Evolutionary conservation across 108 stramenopile species (phyloP).

Genomic region (Aurantiochytrium sp.): DNA sequence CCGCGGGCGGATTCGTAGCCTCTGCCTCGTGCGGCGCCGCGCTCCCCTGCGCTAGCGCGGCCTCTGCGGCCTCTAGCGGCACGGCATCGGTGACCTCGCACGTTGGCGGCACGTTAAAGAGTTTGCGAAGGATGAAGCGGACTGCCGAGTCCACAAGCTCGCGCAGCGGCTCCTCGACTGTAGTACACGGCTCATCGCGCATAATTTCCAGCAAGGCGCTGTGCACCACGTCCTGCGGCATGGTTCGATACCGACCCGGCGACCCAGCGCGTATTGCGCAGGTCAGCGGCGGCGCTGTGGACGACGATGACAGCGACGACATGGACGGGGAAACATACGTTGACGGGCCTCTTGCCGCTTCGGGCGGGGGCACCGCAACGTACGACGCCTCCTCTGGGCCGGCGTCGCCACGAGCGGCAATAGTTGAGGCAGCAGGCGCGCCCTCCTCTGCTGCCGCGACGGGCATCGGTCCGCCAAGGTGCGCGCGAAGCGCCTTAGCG

Average conservation of each 20-base stretch:
- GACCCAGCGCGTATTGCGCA: neutral
- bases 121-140: conserved; percentile 11
- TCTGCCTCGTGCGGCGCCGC: neutral
- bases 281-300: neutral
- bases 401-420: neutral
- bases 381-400: no score
- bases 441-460: no score
- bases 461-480: no score
- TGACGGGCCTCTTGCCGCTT: no score
- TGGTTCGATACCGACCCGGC: neutral
- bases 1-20: no score
- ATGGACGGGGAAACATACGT: no score
- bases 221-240: neutral
- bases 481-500: neutral
- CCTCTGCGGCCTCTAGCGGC: neutral
- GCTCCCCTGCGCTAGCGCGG: neutral
- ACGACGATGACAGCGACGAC: no score
- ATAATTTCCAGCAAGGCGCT: neutral
- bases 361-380: no score
- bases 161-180: neutral
- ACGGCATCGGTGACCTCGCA: neutral
- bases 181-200: neutral
- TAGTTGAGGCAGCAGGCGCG: no score
- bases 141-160: neutral
- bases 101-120: neutral